A percentile compares a stretch with the other conserved stretches of the same genome.
These are phyloP conservation scores for Elongisporangium anandrum DNA, from an alignment of 352 stramenopile species.

Conservation along the genomic window DNA sequence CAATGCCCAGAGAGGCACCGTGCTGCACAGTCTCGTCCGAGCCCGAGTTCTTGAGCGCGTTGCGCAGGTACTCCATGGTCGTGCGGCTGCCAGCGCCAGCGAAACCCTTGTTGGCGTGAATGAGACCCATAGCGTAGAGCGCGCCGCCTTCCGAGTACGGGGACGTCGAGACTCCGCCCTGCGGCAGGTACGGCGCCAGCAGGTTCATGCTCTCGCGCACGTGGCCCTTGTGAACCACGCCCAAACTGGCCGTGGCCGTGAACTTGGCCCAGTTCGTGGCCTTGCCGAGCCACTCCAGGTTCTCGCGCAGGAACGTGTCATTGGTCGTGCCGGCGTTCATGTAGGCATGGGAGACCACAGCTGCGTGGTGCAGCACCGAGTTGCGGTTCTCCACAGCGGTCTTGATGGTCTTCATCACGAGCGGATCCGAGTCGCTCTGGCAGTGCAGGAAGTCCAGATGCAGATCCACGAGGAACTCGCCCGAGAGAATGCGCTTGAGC, in stretches of 20 bases:
- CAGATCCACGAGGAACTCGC: constrained; percentile 91
- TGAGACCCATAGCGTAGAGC: constrained; percentile 97
- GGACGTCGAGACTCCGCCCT: constrained; percentile 80
- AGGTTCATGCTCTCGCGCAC: constrained; percentile 97
- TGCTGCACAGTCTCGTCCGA: constrained; percentile 98
- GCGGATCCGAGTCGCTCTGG: constrained; percentile 87
- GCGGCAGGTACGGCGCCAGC: constrained; percentile 96
- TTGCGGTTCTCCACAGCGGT: constrained; percentile 92
- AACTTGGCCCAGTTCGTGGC: constrained; percentile 99
- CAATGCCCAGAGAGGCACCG: constrained; percentile 96
- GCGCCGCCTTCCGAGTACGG: constrained; percentile 97
- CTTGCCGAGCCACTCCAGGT: constrained; percentile 99
- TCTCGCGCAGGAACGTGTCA: constrained; percentile 97
- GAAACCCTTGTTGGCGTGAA: constrained; percentile 96
- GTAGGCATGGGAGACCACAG: constrained; percentile 96
- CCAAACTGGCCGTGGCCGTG: constrained; percentile 96
- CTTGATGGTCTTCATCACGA: constrained; percentile 95
- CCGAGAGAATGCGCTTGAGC: constrained; percentile 83
- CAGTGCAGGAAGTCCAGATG: constrained; percentile 92
- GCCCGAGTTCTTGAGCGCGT: constrained; percentile 75
- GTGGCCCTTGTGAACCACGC: constrained; percentile 98
- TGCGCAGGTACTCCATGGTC: constrained; percentile 86
- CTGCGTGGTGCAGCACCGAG: constrained; percentile 96
- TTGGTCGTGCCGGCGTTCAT: constrained; percentile 98
- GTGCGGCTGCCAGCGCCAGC: constrained; percentile 75